Percentiles rank a stretch among this genome's conserved stretches.
These are phyloP conservation scores for Juglanconis sp. DNA, from an alignment of 2,329 filamentous ascomycete genomes.

Conservation along the genomic window DNA sequence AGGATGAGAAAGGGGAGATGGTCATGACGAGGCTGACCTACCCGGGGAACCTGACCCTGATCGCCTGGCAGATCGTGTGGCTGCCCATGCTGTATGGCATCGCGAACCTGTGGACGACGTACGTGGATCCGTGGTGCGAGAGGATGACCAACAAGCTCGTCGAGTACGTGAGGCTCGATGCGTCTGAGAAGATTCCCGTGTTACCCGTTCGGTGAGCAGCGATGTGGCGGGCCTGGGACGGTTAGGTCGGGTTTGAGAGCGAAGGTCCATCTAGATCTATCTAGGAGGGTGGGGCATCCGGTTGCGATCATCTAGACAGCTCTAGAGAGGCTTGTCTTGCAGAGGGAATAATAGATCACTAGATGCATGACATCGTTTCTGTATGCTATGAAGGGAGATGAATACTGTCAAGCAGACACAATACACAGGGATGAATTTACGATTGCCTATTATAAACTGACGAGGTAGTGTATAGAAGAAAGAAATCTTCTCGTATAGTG, in stretches of 20 bases:
- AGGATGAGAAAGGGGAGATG: slow-evolving; percentile 33
- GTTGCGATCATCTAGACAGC: too few species aligned
- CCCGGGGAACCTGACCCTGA: slow-evolving; percentile 34
- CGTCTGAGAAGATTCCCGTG: slow-evolving; percentile 20
- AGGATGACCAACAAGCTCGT: slow-evolving; percentile 38
- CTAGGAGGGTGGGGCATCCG: neutral
- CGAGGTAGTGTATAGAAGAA: too few species aligned
- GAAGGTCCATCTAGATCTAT: neutral
- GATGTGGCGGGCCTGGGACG: neutral
- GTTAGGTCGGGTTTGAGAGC: too few species aligned
- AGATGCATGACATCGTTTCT: too few species aligned
- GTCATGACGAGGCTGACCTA: slow-evolving; percentile 32
- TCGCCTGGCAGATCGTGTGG: slow-evolving; percentile 41
- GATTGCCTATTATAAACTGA: too few species aligned
- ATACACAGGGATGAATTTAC: too few species aligned
- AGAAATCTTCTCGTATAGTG: too few species aligned
- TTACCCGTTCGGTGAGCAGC: neutral
- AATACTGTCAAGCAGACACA: too few species aligned
- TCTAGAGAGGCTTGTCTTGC: too few species aligned
- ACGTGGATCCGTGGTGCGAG: slow-evolving; percentile 51
- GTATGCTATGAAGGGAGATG: too few species aligned
- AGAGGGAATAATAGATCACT: too few species aligned
- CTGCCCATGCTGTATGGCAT: slow-evolving; percentile 43
- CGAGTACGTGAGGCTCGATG: slow-evolving; percentile 18
- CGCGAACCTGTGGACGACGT: slow-evolving; percentile 49